Base-by-base conservation (phyloP, 441 rosid genomes). In the Euphorbia celastroides region DNA sequence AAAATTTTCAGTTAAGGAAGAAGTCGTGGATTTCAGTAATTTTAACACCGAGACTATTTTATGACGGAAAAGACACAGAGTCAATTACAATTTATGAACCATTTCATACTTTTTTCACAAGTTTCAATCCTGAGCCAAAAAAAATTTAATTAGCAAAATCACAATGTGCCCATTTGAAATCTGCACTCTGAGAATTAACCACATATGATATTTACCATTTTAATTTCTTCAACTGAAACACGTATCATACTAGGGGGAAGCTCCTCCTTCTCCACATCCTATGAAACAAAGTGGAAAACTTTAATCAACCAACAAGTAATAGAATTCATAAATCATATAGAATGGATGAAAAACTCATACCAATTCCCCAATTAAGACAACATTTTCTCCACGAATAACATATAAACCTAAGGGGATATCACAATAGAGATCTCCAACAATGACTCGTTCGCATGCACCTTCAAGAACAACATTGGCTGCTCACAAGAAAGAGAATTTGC, bases 391-490 rank as follows among this genome's bases (percentile, higher is more conserved):
- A 67, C 97, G 96, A 66, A 88, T 90, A 63, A 93, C 88, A 73
- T 93, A 93, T 42, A 93, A 84, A 77, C 96, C 98, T 73, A 93
- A 73, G 34, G 92, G 94, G 67, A 93, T 88, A 71, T 93, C 98
- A 23, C 94, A 88, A 61, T 87, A 93, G 60, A 86, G 84, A 34
- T 83, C 86, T 32, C 98, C 97, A 58, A 90, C 96, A 56, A 93
- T 88, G 57, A 88, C 91, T 79, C 97, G 82, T 67, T 88, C 98
- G 67, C 97, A 87, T 5, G 97, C 97, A 56, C 91, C 79, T 80
- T 93, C 97, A 56, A 90, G 84, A 76, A 90, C 96, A 69, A 93
- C 97, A 82, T 93, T 90, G 60, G 96, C 98, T 93, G 83, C 71
- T 55, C 27, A 70, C 1, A 48, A 16, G 31, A 58, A 68, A 8